Evolutionary conservation across 768 basidiomycete genomes (phyloP).

Genomic region (Suillus discolor): DNA sequence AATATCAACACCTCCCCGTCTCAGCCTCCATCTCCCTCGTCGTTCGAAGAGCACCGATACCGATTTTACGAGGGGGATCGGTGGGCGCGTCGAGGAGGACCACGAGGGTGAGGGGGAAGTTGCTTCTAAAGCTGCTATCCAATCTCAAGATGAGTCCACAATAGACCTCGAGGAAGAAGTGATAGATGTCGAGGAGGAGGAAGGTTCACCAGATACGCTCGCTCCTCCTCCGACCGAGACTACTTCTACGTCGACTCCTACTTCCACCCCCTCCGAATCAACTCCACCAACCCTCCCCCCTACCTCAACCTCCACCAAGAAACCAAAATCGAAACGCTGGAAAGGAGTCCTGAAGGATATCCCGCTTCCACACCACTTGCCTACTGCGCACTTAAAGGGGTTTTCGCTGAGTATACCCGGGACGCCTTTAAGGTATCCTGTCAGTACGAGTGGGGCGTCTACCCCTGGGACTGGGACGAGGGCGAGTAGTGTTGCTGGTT

Average conservation of each 20-base stretch:
- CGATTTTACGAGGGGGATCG: neutral
- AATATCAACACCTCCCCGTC: neutral
- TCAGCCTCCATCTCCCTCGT: slow-evolving; percentile 10
- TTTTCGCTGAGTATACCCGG: slow-evolving; percentile 17
- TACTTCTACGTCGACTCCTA: neutral
- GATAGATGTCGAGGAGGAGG: neutral
- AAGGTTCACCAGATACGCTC: slow-evolving; percentile 16
- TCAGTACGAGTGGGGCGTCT: neutral
- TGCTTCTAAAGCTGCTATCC: neutral
- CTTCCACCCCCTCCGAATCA: neutral
- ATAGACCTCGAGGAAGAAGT: neutral
- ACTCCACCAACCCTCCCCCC: neutral
- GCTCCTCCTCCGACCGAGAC: slow-evolving; percentile 6
- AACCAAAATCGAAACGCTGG: slow-evolving; percentile 31
- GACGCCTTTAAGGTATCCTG: slow-evolving; percentile 9
- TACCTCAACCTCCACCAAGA: neutral
- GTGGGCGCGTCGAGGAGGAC: slow-evolving; percentile 5
- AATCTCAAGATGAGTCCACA: neutral
- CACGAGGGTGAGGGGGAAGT: slow-evolving; percentile 14
- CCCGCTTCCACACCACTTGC: slow-evolving; percentile 28
- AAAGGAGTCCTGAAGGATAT: slow-evolving; percentile 42
- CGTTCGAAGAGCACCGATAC: slow-evolving; percentile 19
- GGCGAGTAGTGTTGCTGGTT: neutral
- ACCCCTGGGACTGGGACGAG: slow-evolving; percentile 13
- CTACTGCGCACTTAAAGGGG: slow-evolving; percentile 15